Conservation (phyloP, 768 basidiomycete species). For the Lentinula lateritia region DNA sequence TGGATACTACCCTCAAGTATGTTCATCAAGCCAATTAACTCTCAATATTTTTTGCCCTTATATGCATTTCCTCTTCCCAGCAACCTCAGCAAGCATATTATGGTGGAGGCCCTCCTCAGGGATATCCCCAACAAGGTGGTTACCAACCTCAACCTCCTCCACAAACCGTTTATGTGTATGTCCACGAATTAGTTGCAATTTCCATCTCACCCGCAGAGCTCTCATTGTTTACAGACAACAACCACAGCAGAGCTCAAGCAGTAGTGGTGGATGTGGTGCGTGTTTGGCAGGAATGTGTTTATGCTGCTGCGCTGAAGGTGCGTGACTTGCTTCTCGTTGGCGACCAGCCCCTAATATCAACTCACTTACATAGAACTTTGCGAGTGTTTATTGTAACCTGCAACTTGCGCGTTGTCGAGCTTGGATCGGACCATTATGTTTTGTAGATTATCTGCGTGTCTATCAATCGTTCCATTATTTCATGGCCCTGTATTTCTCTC, state of each 20-base stretch:
- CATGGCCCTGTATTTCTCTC: neutral
- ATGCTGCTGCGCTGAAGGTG: constrained; percentile 75
- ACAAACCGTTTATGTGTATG: constrained; percentile 79
- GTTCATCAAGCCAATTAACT: neutral
- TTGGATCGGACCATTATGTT: neutral
- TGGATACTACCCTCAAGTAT: constrained; percentile 60
- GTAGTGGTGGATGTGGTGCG: constrained; percentile 47
- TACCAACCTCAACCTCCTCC: constrained; percentile 51
- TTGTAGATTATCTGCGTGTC: neutral
- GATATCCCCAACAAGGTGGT: constrained; percentile 50
- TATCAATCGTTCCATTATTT: neutral
- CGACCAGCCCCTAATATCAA: neutral
- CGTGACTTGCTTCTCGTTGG: constrained; percentile 16
- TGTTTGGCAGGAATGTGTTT: constrained; percentile 60
- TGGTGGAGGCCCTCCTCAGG: constrained; percentile 31
- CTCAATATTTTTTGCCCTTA: neutral
- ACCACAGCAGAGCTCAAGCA: constrained; percentile 37
- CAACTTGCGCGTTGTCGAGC: neutral
- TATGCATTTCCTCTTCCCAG: constrained; percentile 23
- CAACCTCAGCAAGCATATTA: constrained; percentile 71
- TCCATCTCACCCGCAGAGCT: neutral
- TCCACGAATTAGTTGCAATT: constrained; percentile 7
- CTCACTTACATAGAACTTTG: constrained; percentile 50
- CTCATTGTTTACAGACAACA: constrained; percentile 35
- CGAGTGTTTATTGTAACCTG: constrained; percentile 59